These are phyloP conservation scores for Fragilaria crotonensis DNA, from an alignment of 108 stramenopile genomes.

Conservation along the genomic window DNA sequence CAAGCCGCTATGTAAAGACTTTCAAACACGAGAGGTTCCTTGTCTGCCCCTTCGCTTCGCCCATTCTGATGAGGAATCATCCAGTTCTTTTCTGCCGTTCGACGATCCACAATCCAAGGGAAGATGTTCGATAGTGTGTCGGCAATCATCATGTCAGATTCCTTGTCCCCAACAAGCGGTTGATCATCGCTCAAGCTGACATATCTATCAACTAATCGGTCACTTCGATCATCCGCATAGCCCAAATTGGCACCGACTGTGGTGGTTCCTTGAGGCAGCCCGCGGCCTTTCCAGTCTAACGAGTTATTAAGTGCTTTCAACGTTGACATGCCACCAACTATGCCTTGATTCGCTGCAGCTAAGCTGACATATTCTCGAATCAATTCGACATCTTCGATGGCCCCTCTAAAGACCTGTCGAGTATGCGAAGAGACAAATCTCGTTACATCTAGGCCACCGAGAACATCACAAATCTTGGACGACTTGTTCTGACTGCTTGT, in stretches of 20 bases:
- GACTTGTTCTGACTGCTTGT: too few species aligned
- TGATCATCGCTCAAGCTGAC: not conserved
- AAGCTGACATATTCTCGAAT: conserved; percentile 16
- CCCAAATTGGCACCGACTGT: conserved; percentile 14
- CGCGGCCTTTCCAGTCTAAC: conserved; percentile 13
- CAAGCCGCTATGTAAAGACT: conserved; percentile 18
- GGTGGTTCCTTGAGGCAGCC: not conserved
- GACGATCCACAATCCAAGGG: conserved; percentile 27
- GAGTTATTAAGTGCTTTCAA: not conserved
- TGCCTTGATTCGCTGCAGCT: conserved; percentile 8
- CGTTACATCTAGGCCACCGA: too few species aligned
- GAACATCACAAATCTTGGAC: too few species aligned
- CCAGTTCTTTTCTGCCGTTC: conserved; percentile 10
- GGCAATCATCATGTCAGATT: conserved; percentile 9
- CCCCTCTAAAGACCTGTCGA: conserved; percentile 15
- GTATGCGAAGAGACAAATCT: conserved; percentile 4
- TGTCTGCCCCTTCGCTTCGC: conserved; percentile 8
- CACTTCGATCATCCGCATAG: too few species aligned
- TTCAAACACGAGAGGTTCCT: conserved; percentile 13
- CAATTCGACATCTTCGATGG: conserved; percentile 31
- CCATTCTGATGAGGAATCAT: conserved; percentile 14
- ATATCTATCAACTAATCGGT: conserved; percentile 11
- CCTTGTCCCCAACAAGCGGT: conserved; percentile 2
- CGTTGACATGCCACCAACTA: too few species aligned
- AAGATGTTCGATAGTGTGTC: conserved; percentile 13